A percentile compares a stretch with the other conserved stretches of the same genome.
These are phyloP conservation scores for Parachaetomium inaequale DNA, from an alignment of 495 filamentous ascomycete species.

Conservation along the genomic window DNA sequence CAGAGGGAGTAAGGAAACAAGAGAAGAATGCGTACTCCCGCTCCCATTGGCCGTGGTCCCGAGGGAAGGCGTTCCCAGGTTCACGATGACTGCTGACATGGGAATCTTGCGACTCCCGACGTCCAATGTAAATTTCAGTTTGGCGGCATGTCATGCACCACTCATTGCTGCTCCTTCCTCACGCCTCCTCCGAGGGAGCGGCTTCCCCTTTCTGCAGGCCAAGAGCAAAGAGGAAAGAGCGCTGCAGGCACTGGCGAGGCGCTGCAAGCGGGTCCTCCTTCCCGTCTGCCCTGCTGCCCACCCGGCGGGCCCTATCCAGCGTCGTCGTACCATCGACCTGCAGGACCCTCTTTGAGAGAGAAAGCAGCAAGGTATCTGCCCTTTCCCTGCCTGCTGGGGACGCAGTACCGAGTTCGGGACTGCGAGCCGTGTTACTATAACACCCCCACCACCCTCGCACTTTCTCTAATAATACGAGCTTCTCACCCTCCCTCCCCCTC, in stretches of 20 bases:
- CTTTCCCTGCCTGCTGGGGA: background rate
- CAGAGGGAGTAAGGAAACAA: background rate
- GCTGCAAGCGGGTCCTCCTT: conserved; percentile 10
- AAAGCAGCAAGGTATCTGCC: background rate
- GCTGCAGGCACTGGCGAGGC: conserved; percentile 17
- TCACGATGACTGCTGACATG: conserved; percentile 12
- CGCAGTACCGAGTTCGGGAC: conserved; percentile 21
- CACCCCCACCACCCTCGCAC: conserved; percentile 36
- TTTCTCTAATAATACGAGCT: conserved; percentile 35
- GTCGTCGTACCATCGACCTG: conserved; percentile 9
- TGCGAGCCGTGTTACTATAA: conserved; percentile 36
- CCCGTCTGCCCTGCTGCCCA: background rate
- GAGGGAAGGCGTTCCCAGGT: background rate
- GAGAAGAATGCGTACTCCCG: background rate
- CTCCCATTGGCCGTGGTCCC: conserved; percentile 15
- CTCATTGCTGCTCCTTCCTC: conserved; percentile 1
- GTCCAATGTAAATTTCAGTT: background rate
- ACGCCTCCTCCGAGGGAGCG: conserved; percentile 1
- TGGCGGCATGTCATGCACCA: background rate
- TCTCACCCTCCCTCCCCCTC: conserved; percentile 42
- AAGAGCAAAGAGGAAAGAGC: conserved; percentile 2
- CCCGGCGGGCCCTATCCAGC: background rate
- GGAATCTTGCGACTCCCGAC: background rate
- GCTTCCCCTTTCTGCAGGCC: conserved; percentile 6
- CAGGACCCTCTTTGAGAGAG: conserved; percentile 2